Base-by-base conservation (phyloP, 1,139 yeast species). In the Debaryomyces psychrophilus region DNA sequence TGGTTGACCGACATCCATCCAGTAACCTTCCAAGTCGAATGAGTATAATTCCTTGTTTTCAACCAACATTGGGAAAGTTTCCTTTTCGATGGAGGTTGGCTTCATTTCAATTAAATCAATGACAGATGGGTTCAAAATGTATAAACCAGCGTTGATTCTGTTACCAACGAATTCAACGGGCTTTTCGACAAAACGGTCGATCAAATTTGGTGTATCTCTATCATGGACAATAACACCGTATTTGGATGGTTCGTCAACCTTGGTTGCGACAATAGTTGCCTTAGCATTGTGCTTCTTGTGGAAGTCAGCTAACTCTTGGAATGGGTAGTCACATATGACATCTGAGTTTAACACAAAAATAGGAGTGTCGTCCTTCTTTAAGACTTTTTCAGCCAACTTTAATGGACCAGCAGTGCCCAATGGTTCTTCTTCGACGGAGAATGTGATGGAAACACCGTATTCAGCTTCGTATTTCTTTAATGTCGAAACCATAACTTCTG, bases 1-100 rank as follows among this genome's bases (percentile, higher is more conserved):
- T 81, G 99, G 99, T 80, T 95, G 99, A 71, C 99, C 99, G 61
- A 95, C 97, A 72, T 95, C 99, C 99, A 95, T 95, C 99, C 99
- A 95, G 88, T 85, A 95, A 57, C 99, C 99, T 77, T 93, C 97
- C 67, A 95, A 84, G 72, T 95, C 99, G 67, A 89, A 95, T 49
- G 98, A 90, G 81, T 85, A 95, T 63, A 95, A 81, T 54, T 88
- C 82, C 66, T 87, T 92, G 68, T 85, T 78, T 71, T 87, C 95
- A 57, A 95, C 97, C 63, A 95, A 83, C 64, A 79, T 77, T 63
- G 99, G 99, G 97, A 95, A 95, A 60, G 97, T 92, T 81, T 95
- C 99, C 87, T 92, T 92, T 81, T 95, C 99, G 64, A 95, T 93
- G 45, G 98, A 92, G 57, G 99, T 93, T 72, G 99, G 99, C 74